phyloP scores from a whole-genome alignment of 805 yeast genomes.

The Pichia occidentalis region DNA sequence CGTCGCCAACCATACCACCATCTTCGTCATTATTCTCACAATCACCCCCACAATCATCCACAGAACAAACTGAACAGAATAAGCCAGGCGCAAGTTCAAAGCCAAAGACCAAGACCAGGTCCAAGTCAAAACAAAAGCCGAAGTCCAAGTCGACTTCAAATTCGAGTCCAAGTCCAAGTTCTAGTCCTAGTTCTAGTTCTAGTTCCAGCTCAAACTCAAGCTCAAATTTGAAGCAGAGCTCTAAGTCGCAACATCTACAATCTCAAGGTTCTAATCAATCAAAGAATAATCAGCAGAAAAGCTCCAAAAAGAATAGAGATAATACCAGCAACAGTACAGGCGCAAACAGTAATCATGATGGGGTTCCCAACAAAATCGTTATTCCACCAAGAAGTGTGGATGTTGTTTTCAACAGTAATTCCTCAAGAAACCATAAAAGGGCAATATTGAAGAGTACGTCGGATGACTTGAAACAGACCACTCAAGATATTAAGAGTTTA shows the following conservation, averaged over 20 bases:
- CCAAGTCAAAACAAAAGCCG: background rate
- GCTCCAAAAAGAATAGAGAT: conserved; percentile 27
- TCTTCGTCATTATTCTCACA: too few relatives aligned
- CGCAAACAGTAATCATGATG: conserved; percentile 36
- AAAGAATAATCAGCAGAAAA: background rate
- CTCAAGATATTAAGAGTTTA: conserved; percentile 19
- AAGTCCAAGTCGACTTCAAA: background rate
- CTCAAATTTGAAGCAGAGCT: too few relatives aligned
- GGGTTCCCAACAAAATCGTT: conserved; percentile 18
- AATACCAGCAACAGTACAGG: conserved; percentile 50
- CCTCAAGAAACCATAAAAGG: conserved; percentile 1
- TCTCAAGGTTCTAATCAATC: background rate
- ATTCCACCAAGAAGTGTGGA: conserved; percentile 29
- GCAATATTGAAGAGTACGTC: conserved; percentile 16
- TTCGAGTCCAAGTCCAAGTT: background rate
- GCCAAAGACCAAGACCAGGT: background rate
- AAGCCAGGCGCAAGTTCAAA: background rate
- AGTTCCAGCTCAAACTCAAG: too few relatives aligned
- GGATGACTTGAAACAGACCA: conserved; percentile 19
- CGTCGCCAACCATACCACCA: too few relatives aligned
- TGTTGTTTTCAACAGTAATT: conserved; percentile 12
- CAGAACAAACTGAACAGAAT: too few relatives aligned
- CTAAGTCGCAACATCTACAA: background rate
- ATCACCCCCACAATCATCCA: too few relatives aligned
- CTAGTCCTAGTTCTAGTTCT: too few relatives aligned